Evolutionary conservation across 495 filamentous ascomycete species (phyloP).

Genomic region (Amphirosellinia nigrospora): DNA sequence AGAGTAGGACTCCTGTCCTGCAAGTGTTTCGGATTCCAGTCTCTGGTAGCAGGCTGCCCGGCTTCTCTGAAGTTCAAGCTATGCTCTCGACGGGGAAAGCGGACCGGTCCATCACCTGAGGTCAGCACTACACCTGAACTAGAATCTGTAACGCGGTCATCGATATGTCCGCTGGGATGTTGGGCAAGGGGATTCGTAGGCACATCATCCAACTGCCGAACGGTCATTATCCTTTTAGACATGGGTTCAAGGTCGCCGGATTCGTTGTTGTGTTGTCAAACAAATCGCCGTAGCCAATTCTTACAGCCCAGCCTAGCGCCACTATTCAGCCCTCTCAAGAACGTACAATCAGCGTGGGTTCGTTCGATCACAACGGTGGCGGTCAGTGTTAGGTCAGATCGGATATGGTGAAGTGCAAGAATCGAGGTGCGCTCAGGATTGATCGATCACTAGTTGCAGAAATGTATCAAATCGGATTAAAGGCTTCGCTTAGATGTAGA

Average conservation of each 20-base stretch:
- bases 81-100: conserved; percentile 26
- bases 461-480: conserved; percentile 2
- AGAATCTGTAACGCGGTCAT: conserved; percentile 10
- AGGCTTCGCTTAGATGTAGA: conserved; percentile 10
- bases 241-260: not conserved
- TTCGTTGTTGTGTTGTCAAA: not conserved
- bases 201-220: conserved; percentile 7
- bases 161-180: not conserved
- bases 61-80: conserved; percentile 23
- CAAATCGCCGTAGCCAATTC: not conserved
- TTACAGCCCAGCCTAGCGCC: not conserved
- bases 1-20: conserved; percentile 18
- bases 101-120: conserved; percentile 14
- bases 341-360: not conserved
- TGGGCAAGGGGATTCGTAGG: conserved; percentile 4
- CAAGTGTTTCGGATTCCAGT: conserved; percentile 16
- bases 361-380: not conserved
- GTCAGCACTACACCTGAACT: conserved; percentile 15
- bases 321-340: not conserved
- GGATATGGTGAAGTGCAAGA: not conserved
- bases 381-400: not conserved
- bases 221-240: conserved; percentile 17
- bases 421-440: not conserved
- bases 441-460: not conserved
- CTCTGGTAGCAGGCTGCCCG: conserved; percentile 1